Base-by-base conservation (phyloP, 768 basidiomycete species). In the Favolaschia claudopus region DNA sequence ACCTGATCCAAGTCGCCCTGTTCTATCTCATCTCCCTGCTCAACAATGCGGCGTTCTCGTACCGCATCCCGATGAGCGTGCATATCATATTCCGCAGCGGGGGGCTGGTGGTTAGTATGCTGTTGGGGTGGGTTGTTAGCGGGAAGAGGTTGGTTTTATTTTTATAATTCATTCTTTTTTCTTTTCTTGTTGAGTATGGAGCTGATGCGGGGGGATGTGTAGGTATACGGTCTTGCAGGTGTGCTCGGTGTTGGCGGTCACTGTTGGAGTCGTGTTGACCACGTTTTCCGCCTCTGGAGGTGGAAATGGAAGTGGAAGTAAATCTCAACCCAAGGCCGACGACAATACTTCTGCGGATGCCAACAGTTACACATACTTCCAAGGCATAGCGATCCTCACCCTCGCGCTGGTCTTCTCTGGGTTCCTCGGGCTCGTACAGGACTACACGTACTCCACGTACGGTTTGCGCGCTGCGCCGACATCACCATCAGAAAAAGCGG, bases 21-120 rank as follows among this genome's bases (percentile, higher is more conserved):
- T 96, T 96, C 75, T 89, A 91, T 58, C 72, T 82, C 5, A 80
- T 94, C 48, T 95, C 92, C 7, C 70, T 91, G 59, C 78, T 98
- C 64, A 98, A 97, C 72, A 97, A 96, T 76, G 85, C 84, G n/a
- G 95, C 93, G 1, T 96, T 98, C 69, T 90, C 83, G 7, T 95
- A 89, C 70, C 74, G 82, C 36, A 89, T 97, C 58, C 95, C 96
- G 20, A 94, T 97, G 86, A 76, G 92, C 0, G 89, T 98, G 1
- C 95, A 98, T 74, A 96, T 98, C 71, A 91, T 98, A 59, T 96
- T 96, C 69, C 83, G 95, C 37, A 93, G 92, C 64, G 95, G 92
- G 0, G 95, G 95, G 0, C 77, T 96, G 52, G 84, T 93, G 29
- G 79, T 95, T 27, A 94, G 89, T 66, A 89, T 98, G 86, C 27